These are phyloP conservation scores for Clitopilus passeckerianus DNA, from an alignment of 768 basidiomycete species.

Conservation along the genomic window DNA sequence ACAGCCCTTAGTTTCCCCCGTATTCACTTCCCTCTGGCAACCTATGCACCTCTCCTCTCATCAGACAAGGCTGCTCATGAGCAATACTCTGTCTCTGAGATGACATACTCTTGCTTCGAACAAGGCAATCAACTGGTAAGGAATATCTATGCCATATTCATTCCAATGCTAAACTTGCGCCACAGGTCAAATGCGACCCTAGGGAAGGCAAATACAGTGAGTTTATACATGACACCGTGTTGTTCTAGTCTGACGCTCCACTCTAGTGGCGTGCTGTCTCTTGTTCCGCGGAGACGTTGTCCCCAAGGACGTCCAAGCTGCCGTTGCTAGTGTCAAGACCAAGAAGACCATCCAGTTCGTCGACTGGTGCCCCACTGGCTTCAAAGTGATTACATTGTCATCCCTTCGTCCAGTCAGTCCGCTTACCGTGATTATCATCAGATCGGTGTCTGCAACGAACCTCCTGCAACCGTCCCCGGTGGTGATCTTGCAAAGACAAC, in stretches of 20 bases:
- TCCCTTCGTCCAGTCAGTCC: background rate
- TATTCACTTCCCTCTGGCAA: slow-evolving; percentile 97
- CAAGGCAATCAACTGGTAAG: slow-evolving; percentile 89
- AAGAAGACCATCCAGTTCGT: slow-evolving; percentile 98
- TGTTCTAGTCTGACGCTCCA: slow-evolving; percentile 10
- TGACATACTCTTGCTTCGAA: slow-evolving; percentile 99
- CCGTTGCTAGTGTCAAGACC: slow-evolving; percentile 92
- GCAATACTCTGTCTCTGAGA: slow-evolving; percentile 95
- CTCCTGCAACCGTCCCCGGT: slow-evolving; percentile 85
- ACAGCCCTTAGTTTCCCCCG: slow-evolving; percentile 75
- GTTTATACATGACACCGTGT: slow-evolving; percentile 18
- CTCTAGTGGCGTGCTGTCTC: slow-evolving; percentile 81
- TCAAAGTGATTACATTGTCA: slow-evolving; percentile 56
- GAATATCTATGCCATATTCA: background rate
- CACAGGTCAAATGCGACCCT: slow-evolving; percentile 75
- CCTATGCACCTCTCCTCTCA: slow-evolving; percentile 93
- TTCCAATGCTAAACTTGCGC: background rate
- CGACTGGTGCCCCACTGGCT: slow-evolving; percentile 97
- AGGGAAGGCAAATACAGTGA: slow-evolving; percentile 97
- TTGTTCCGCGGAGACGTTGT: slow-evolving; percentile 96
- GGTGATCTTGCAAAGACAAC: slow-evolving; percentile 94
- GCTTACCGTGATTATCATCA: slow-evolving; percentile 25
- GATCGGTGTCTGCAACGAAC: slow-evolving; percentile 97
- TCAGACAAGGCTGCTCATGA: slow-evolving; percentile 94
- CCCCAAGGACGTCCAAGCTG: slow-evolving; percentile 92